Conservation (phyloP, 2,329 filamentous ascomycete genomes). For the Niveomyces coronatus region DNA sequence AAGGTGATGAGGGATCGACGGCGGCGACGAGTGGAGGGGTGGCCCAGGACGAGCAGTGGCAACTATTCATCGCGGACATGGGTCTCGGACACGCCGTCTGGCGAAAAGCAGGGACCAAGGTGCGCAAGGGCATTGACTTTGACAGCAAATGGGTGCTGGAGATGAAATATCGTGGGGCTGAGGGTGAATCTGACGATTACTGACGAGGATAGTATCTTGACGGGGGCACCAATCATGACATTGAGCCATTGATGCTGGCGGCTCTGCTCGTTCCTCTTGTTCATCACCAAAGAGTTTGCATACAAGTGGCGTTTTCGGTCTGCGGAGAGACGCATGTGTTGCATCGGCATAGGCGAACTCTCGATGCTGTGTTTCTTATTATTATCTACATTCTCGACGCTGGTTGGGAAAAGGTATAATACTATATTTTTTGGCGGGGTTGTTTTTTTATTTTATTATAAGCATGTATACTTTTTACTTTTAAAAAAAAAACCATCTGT, state of each 20-base stretch:
- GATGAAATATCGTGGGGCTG: constrained; percentile 41
- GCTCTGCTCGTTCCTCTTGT: constrained; percentile 3
- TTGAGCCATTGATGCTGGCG: not conserved
- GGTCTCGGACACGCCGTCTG: constrained; percentile 75
- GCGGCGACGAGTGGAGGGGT: constrained; percentile 19
- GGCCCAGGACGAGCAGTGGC: constrained; percentile 54
- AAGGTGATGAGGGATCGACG: constrained; percentile 30
- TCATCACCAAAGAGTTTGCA: no score
- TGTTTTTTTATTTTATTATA: no score
- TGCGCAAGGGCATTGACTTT: constrained; percentile 80
- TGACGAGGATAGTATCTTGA: not conserved
- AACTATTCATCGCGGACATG: constrained; percentile 75
- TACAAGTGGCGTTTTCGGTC: constrained; percentile 4
- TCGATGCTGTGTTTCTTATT: no score
- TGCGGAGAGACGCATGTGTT: no score
- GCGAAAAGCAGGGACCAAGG: constrained; percentile 72
- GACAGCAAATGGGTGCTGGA: constrained; percentile 76
- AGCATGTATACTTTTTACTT: no score
- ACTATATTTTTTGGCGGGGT: no score
- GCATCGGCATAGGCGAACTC: no score
- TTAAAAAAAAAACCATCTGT: no score
- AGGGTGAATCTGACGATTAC: constrained; percentile 18
- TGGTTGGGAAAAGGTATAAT: no score
- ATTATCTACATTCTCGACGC: no score
- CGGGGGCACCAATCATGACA: not conserved